Conservation (phyloP, 257 asterid genomes). For the Solanum sitiens region DNA sequence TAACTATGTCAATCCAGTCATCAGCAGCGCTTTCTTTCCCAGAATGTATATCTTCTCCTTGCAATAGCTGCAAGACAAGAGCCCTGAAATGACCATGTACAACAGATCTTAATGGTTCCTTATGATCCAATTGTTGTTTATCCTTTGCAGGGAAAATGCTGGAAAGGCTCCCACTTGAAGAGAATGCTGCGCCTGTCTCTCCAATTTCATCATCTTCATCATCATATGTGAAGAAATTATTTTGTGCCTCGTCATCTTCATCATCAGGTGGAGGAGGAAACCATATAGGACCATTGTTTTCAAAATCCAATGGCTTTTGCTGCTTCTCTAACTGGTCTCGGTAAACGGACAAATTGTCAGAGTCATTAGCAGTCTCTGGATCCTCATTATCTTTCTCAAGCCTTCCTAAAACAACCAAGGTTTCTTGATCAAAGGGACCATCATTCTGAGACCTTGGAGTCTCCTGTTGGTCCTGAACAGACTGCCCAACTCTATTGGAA, state of each 20-base stretch:
- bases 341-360: conserved; percentile 19
- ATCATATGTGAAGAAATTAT: conserved; percentile 48
- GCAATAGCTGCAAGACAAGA: conserved; percentile 80
- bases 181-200: conserved; percentile 28
- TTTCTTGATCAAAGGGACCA: conserved; percentile 37
- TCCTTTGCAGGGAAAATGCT: conserved; percentile 26
- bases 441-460: conserved; percentile 28
- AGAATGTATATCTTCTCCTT: conserved; percentile 43
- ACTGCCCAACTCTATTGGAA: conserved; percentile 45
- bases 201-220: conserved; percentile 82
- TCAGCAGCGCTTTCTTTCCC: conserved; percentile 32
- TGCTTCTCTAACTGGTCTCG: conserved; percentile 27
- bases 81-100: conserved; percentile 84
- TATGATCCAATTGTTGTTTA: conserved; percentile 29
- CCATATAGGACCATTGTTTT: conserved; percentile 68
- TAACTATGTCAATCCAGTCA: conserved; percentile 72
- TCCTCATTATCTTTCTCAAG: conserved; percentile 38
- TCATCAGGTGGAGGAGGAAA: conserved; percentile 79
- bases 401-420: conserved; percentile 39
- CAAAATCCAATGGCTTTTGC: conserved; percentile 52
- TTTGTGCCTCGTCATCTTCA: conserved; percentile 41
- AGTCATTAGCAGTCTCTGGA: conserved; percentile 22
- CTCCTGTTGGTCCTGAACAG: conserved; percentile 55
- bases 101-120: conserved; percentile 46
- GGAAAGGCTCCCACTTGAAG: conserved; percentile 27